Evolutionary conservation across 179 eudicot genomes (phyloP).

Genomic region (Beta lomatogona): DNA sequence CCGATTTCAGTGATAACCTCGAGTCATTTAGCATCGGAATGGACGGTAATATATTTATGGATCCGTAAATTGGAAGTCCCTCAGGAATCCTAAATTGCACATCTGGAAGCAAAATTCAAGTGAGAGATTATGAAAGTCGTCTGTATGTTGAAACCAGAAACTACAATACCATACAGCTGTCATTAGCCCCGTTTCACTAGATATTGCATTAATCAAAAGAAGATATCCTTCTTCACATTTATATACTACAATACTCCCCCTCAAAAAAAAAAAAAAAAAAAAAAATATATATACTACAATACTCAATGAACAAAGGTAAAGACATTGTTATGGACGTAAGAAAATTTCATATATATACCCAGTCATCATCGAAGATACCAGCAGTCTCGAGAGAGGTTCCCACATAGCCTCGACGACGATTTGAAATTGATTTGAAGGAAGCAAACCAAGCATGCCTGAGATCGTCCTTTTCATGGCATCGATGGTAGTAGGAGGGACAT

Average conservation of each 20-base stretch:
- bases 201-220: neutral
- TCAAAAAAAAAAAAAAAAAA: too few relatives aligned
- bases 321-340: neutral
- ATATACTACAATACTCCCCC: too few relatives aligned
- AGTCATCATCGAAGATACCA: slow-evolving; percentile 92
- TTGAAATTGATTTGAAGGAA: slow-evolving; percentile 93
- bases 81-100: neutral
- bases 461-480: slow-evolving; percentile 99
- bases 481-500: slow-evolving; percentile 78
- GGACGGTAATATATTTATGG: neutral
- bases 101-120: neutral
- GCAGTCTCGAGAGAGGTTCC: slow-evolving; percentile 87
- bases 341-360: slow-evolving; percentile 53
- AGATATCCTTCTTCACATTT: neutral
- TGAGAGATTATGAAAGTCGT: neutral
- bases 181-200: neutral
- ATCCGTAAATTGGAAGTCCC: neutral
- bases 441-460: slow-evolving; percentile 92
- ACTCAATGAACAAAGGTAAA: neutral
- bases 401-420: slow-evolving; percentile 82
- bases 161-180: neutral
- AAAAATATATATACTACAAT: too few relatives aligned
- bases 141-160: too few relatives aligned
- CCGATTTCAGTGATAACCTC: neutral
- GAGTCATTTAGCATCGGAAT: neutral